phyloP scores from a whole-genome alignment of 2,329 filamentous ascomycete genomes.

The Pseudogymnoascus sp. region DNA sequence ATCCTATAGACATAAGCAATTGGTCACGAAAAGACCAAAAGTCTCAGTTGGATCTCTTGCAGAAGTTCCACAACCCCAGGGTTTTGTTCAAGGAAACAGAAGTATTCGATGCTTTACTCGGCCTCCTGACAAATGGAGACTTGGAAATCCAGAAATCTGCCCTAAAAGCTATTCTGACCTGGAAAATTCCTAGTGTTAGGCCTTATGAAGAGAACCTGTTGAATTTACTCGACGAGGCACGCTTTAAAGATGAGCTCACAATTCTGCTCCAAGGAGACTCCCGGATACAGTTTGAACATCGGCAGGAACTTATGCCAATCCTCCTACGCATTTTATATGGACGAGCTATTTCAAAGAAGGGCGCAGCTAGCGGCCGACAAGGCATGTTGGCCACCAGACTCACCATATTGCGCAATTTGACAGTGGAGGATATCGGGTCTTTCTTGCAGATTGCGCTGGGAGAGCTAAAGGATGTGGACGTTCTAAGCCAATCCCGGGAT shows the following conservation, averaged over 20 bases:
- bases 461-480: constrained; percentile 51
- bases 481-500: constrained; percentile 34
- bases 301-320: constrained; percentile 69
- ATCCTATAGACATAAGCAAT: constrained; percentile 28
- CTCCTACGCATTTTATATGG: constrained; percentile 84
- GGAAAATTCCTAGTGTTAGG: constrained; percentile 71
- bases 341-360: constrained; percentile 74
- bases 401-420: constrained; percentile 70
- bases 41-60: constrained; percentile 70
- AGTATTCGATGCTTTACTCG: constrained; percentile 67
- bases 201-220: constrained; percentile 79
- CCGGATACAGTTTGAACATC: constrained; percentile 65
- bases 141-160: constrained; percentile 79
- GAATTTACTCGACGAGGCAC: constrained; percentile 79
- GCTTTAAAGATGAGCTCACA: constrained; percentile 90
- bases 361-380: constrained; percentile 65
- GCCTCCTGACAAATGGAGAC: constrained; percentile 78
- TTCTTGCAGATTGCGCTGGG: constrained; percentile 81
- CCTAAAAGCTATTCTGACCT: constrained; percentile 76
- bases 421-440: constrained; percentile 62
- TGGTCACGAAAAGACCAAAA: constrained; percentile 80
- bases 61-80: constrained; percentile 77
- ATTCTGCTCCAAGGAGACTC: constrained; percentile 73
- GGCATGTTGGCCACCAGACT: constrained; percentile 76
- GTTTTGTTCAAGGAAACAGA: constrained; percentile 71